Evolutionary conservation across 2,329 filamentous ascomycete species (phyloP), one percentile per base, ranked within the genome.

Genomic region (Aspergillus uvarum): DNA sequence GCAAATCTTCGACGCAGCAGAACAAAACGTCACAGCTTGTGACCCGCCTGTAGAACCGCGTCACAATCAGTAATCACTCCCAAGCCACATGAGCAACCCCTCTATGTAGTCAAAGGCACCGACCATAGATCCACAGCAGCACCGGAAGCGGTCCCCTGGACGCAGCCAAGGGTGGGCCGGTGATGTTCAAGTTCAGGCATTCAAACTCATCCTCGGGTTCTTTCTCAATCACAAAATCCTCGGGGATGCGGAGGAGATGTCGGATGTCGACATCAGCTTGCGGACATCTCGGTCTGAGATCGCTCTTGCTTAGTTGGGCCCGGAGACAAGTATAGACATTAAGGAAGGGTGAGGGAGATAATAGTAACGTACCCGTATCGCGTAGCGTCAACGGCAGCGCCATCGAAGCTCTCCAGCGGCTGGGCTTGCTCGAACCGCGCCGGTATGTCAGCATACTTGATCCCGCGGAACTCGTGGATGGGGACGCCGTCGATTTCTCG

Each of bases 101-200:
- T 12, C 32, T 14, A 12, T 6, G 11, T 35, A 5, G 16, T 12
- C 22, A 21, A 14, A 48, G 49, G 8, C 24, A 48, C 47, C 47
- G 59, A 72, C 80, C 80, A 60, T 82, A 77, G 16, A 82, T 78
- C 78, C 79, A 82, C 11, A 81, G 60, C 8, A 81, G 51, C 11
- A 82, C 78, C 1, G 79, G 80, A 0, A 80, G 54, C 2, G 60
- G 57, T 0, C 26, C 50, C 4, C 51, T 29, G 0, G 8, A 31
- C 0, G 51, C 7, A 3, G 47, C 11, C 1, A 58, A 54, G 3
- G 63, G 62, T 0, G 71, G 78, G 19, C 67, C 62, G 4, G 67
- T 75, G 3, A 82, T 71, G 22, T 81, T 77, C 2, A 82, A 35
- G 54, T 80, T 81, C 48, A 79, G 62, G 51, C 79, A 81, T 21